These are phyloP conservation scores for Crithidia bombi DNA, from an alignment of 208 protist species.

Conservation along the genomic window DNA sequence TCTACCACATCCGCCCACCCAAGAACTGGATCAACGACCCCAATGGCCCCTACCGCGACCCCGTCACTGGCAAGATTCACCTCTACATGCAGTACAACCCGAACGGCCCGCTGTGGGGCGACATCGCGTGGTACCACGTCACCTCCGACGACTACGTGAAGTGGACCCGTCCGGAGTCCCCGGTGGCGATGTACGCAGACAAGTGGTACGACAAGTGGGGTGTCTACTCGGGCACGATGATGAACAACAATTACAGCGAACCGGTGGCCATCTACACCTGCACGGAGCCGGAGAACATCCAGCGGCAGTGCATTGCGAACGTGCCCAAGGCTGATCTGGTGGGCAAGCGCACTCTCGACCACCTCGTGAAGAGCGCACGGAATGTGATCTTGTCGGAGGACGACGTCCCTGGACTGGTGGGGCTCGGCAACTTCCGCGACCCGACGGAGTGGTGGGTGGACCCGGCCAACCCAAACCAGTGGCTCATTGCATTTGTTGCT, in stretches of 20 bases:
- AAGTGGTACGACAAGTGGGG: slow-evolving; percentile 54
- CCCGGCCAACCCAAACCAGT: slow-evolving; percentile 39
- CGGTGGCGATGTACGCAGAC: slow-evolving; percentile 43
- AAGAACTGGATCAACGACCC: slow-evolving; percentile 72
- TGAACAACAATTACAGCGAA: slow-evolving; percentile 41
- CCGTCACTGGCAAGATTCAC: slow-evolving; percentile 54
- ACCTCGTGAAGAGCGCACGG: slow-evolving; percentile 35
- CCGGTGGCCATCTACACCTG: slow-evolving; percentile 59
- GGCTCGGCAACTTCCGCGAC: slow-evolving; percentile 52
- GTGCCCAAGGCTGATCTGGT: slow-evolving; percentile 28
- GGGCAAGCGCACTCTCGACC: slow-evolving; percentile 34
- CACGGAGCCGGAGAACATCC: slow-evolving; percentile 42
- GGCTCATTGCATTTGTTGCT: slow-evolving; percentile 49
- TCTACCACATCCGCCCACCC: slow-evolving; percentile 58
- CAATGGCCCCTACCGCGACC: slow-evolving; percentile 66
- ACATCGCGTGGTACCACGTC: slow-evolving; percentile 69
- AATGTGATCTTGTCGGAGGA: slow-evolving; percentile 50
- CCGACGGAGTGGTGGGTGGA: slow-evolving; percentile 58
- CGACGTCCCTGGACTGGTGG: slow-evolving; percentile 41
- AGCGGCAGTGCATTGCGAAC: slow-evolving; percentile 57
- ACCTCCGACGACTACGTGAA: slow-evolving; percentile 66
- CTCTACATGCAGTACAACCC: slow-evolving; percentile 80
- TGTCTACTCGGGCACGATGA: slow-evolving; percentile 58
- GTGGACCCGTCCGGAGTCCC: slow-evolving; percentile 37
- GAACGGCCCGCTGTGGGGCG: slow-evolving; percentile 53